These are phyloP conservation scores for Trichosanthes cucumerina DNA, from an alignment of 306 rosid genomes.

Conservation along the genomic window DNA sequence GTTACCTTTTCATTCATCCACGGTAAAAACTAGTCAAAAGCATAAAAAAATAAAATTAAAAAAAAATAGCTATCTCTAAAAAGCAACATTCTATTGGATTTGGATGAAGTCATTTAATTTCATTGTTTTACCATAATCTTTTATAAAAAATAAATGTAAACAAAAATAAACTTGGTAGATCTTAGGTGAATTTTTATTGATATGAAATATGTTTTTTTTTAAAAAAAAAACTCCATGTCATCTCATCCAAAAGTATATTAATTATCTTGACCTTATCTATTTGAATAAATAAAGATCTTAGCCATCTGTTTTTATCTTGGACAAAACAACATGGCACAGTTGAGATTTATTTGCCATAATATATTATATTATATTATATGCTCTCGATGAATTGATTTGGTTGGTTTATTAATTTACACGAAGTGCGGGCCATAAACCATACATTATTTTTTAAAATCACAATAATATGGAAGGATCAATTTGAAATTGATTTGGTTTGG, in stretches of 20 bases:
- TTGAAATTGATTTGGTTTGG: neutral
- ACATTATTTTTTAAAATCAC: neutral
- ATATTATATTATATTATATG: neutral
- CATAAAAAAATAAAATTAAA: no score
- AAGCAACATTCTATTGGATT: neutral
- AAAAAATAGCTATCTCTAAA: no score
- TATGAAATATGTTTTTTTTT: neutral
- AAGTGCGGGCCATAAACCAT: neutral
- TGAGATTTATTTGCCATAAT: neutral
- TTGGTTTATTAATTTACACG: neutral
- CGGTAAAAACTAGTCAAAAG: no score
- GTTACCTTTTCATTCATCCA: no score
- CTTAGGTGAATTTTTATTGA: neutral
- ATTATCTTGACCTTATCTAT: neutral
- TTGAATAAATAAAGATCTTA: neutral
- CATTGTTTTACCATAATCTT: no score
- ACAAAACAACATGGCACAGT: neutral
- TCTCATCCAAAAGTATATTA: neutral
- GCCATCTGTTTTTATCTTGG: neutral
- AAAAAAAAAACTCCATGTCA: neutral
- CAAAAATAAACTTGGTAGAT: neutral
- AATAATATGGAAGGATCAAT: neutral
- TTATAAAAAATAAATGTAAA: neutral
- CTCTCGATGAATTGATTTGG: conserved; percentile 5
- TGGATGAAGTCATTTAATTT: neutral